Conservation (phyloP, 129 eudicot genomes). For the Daucus carota region DH1_v3.0 NC_030382.2:37359501-37360000, state of each 20-base stretch:
- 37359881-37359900: conserved; percentile 2
- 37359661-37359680: background rate
- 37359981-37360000: background rate
- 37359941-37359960: background rate
- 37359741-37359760: background rate
- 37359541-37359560: background rate
- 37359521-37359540: background rate
- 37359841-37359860: conserved; percentile 50
- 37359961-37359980: background rate
- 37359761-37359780: conserved; percentile 32
- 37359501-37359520: background rate
- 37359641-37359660: background rate
- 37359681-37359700: background rate
- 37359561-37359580: background rate
- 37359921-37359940: background rate
- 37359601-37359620: background rate
- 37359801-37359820: conserved; percentile 76
- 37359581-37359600: background rate
- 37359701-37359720: background rate
- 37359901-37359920: background rate
- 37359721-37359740: conserved; percentile 1
- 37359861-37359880: no score
- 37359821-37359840: conserved; percentile 72
- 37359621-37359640: background rate
- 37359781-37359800: conserved; percentile 39